Conservation (phyloP, 371 early-diverging fungal genomes). For the Encephalitozoon romaleae region DNA sequence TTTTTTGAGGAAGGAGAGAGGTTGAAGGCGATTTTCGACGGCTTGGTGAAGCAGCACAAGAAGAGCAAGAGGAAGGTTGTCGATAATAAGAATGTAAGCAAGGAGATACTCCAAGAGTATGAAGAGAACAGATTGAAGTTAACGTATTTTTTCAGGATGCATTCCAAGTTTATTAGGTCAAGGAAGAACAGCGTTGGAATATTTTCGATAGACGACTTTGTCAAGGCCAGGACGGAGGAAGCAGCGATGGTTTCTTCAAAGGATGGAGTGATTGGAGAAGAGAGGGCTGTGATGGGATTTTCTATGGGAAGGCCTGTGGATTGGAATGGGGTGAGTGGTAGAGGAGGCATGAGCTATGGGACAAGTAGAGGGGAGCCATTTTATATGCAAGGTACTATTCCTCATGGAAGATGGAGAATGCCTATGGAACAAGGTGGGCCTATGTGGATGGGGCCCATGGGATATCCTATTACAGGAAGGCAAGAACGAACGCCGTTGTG, state of each 20-base stretch:
- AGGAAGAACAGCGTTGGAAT: slow-evolving; percentile 38
- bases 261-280: background rate
- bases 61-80: slow-evolving; percentile 17
- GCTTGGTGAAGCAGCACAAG: slow-evolving; percentile 23
- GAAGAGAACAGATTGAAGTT: slow-evolving; percentile 15
- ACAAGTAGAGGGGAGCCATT: background rate
- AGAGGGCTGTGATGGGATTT: background rate
- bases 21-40: slow-evolving; percentile 3
- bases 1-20: slow-evolving; percentile 10
- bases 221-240: background rate
- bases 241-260: background rate
- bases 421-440: background rate
- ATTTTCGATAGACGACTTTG: slow-evolving; percentile 38
- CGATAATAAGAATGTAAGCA: background rate
- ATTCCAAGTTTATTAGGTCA: slow-evolving; percentile 23
- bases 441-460: background rate
- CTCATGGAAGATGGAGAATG: too few species aligned
- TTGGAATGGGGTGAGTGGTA: background rate
- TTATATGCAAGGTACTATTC: background rate
- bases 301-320: background rate
- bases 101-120: background rate
- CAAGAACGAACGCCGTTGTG: background rate
- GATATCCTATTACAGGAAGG: background rate
- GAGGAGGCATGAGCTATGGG: background rate
- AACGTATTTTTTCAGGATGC: slow-evolving; percentile 23